Conservation (phyloP, 1,284 basidiomycete genomes). For the Coniophora puteana region DNA sequence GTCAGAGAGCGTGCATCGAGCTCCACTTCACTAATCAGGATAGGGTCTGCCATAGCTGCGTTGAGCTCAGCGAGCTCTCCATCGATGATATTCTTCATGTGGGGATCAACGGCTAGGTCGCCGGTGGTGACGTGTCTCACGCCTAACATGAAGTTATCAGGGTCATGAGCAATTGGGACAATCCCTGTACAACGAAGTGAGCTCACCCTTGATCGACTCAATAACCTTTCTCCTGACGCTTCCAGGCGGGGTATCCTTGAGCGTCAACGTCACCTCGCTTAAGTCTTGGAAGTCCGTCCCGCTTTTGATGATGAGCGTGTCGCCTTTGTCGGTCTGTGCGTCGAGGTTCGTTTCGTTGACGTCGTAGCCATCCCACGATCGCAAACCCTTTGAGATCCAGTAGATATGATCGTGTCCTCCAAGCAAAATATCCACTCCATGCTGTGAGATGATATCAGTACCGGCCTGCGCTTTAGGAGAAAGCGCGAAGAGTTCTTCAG, state of each 20-base stretch:
- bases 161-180: too few relatives aligned
- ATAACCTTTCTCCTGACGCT: slow-evolving; percentile 51
- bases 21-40: background rate
- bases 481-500: slow-evolving; percentile 37
- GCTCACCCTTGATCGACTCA: slow-evolving; percentile 38
- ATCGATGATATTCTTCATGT: too few relatives aligned
- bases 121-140: background rate
- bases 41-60: slow-evolving; percentile 5
- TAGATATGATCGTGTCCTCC: slow-evolving; percentile 71
- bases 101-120: background rate
- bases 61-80: too few relatives aligned
- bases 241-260: slow-evolving; percentile 43
- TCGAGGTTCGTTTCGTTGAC: slow-evolving; percentile 42
- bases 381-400: slow-evolving; percentile 55
- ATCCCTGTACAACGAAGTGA: too few relatives aligned
- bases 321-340: slow-evolving; percentile 53
- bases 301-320: slow-evolving; percentile 55
- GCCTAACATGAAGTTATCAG: background rate
- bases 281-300: slow-evolving; percentile 72
- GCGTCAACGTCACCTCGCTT: slow-evolving; percentile 47
- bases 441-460: slow-evolving; percentile 33
- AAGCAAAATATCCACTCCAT: slow-evolving; percentile 66
- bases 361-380: slow-evolving; percentile 54
- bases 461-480: slow-evolving; percentile 35
- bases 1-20: slow-evolving; percentile 5